A percentile compares a stretch with the other conserved stretches of the same genome.
Evolutionary conservation across 768 basidiomycete species (phyloP).

Genomic region (Pleurotus citrinopileatus): DNA sequence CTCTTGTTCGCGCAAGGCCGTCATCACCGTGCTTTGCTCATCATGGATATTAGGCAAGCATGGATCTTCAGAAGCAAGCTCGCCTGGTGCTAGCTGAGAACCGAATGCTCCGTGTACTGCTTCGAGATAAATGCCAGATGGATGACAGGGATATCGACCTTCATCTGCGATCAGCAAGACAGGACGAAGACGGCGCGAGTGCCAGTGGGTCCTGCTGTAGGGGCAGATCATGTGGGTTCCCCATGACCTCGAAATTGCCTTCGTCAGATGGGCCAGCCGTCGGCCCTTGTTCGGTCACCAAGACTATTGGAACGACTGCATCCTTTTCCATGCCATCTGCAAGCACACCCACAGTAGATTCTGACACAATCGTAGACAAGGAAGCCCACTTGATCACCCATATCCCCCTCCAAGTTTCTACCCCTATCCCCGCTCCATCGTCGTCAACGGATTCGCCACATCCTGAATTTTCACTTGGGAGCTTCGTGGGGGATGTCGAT

Average conservation of each 20-base stretch:
- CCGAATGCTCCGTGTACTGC: background rate
- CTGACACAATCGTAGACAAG: background rate
- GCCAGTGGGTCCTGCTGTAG: background rate
- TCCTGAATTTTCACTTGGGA: background rate
- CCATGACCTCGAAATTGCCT: background rate
- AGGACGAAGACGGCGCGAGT: background rate
- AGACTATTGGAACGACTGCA: background rate
- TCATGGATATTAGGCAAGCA: constrained; percentile 6
- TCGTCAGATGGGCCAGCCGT: background rate
- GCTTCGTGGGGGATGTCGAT: background rate
- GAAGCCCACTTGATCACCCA: background rate
- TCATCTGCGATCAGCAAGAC: background rate
- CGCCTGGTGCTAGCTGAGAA: constrained; percentile 1
- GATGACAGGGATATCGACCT: background rate
- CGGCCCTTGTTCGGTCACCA: background rate
- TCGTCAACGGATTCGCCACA: background rate
- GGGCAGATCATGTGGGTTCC: background rate
- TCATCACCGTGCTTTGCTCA: too few relatives aligned
- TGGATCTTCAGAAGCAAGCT: constrained; percentile 4
- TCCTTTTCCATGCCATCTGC: background rate
- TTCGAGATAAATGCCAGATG: background rate
- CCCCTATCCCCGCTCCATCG: background rate
- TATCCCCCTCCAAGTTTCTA: background rate
- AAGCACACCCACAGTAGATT: background rate
- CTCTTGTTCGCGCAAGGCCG: too few relatives aligned